Base-by-base conservation (phyloP, 495 filamentous ascomycete genomes). In the Penicillium longicatenatum region DNA sequence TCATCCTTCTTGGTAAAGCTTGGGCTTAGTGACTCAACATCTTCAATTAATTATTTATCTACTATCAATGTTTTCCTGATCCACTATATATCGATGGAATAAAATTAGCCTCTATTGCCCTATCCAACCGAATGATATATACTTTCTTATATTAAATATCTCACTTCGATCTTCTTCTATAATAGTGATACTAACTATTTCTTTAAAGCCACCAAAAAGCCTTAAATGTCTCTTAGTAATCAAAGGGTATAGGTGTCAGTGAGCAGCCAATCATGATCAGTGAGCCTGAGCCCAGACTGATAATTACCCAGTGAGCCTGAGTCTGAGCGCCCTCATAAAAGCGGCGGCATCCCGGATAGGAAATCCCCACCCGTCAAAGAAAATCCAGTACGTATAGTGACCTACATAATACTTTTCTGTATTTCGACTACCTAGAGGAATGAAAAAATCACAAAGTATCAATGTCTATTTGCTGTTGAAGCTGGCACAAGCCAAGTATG, bases 381-480 rank as follows among this genome's bases (percentile, higher is more conserved):
- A 33, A 33, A 33, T 33, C 31, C 31, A 33, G 31, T 33, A 33
- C 9, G 31, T 33, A 33, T 0, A 33, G 31, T 10, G 24, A 26
- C 24, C 8, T 8, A 12, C 19, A 24, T 22, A 22, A n/a, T n/a
- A n/a, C n/a, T n/a, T n/a, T n/a, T n/a, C n/a, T n/a, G n/a, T n/a
- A n/a, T n/a, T n/a, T n/a, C n/a, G n/a, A n/a, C n/a, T n/a, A n/a
- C n/a, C n/a, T n/a, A n/a, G n/a, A n/a, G n/a, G n/a, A n/a, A n/a
- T n/a, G n/a, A n/a, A n/a, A 26, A 26, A 26, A 4, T 26, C 26
- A 26, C 7, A n/a, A n/a, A n/a, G 26, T 26, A 26, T 26, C 31
- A 35, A 35, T 35, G 31, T 46, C 44, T 26, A 62, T 65, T 62
- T 55, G 61, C 65, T 67, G 59, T 67, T 62, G 62, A 67, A 62